phyloP scores from a whole-genome alignment of 2,329 filamentous ascomycete species.

The Monosporascus sp. region DNA sequence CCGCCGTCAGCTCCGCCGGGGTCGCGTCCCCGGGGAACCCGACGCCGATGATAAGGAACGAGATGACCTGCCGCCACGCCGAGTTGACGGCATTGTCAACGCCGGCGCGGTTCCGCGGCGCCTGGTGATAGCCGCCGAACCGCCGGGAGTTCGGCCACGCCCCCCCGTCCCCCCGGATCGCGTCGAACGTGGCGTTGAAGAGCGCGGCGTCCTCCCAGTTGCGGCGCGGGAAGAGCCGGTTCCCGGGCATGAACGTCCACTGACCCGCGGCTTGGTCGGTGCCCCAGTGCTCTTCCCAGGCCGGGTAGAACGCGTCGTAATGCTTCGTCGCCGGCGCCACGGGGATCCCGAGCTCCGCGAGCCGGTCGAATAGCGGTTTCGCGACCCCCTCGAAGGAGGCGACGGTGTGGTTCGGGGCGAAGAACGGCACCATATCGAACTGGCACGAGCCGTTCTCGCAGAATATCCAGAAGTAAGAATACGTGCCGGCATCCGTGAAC shows the following conservation, averaged over 20 bases:
- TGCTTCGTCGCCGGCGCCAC: slow-evolving; percentile 18
- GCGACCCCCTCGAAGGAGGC: slow-evolving; percentile 11
- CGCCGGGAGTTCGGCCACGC: slow-evolving; percentile 10
- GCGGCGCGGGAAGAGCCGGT: slow-evolving; percentile 32
- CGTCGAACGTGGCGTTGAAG: slow-evolving; percentile 19
- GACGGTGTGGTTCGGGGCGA: slow-evolving; percentile 5
- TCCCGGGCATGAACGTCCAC: slow-evolving; percentile 21
- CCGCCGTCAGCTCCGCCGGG: slow-evolving; percentile 16
- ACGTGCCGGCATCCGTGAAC: slow-evolving; percentile 20
- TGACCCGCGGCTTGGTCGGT: slow-evolving; percentile 15
- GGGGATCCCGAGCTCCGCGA: slow-evolving; percentile 16
- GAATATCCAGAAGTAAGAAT: slow-evolving; percentile 16
- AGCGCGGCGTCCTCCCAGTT: slow-evolving; percentile 28
- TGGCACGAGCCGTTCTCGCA: neutral
- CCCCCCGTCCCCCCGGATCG: slow-evolving; percentile 21
- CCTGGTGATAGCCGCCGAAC: slow-evolving; percentile 16
- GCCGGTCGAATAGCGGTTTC: slow-evolving; percentile 17
- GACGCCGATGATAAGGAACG: slow-evolving; percentile 13
- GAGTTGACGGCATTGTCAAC: slow-evolving; percentile 26
- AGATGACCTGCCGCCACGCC: slow-evolving; percentile 24
- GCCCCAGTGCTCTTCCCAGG: slow-evolving; percentile 29
- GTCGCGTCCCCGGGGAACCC: slow-evolving; percentile 3
- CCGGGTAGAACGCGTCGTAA: slow-evolving; percentile 27
- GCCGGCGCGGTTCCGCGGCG: slow-evolving; percentile 9
- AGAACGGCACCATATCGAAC: slow-evolving; percentile 17